phyloP scores from a whole-genome alignment of 2,329 filamentous ascomycete species.

The Setomelanomma holmii region DNA sequence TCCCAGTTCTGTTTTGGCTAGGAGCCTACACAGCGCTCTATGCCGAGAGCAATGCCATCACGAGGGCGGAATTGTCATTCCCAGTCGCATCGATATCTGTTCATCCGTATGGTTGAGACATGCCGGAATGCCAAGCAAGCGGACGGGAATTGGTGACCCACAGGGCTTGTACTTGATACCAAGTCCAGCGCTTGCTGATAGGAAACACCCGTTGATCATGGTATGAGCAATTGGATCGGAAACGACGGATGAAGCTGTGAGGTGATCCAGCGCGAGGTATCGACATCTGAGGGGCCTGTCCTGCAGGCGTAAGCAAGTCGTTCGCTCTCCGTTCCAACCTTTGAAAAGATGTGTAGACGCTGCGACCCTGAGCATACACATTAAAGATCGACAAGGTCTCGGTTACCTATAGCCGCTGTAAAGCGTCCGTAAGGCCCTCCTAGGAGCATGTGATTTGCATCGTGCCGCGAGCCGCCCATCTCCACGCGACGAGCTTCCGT shows the following conservation, averaged over 20 bases:
- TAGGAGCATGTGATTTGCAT: background rate
- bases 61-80: too few species aligned
- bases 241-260: background rate
- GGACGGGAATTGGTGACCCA: background rate
- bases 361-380: background rate
- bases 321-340: background rate
- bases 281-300: background rate
- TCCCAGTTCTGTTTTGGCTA: too few species aligned
- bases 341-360: background rate
- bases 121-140: background rate
- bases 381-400: background rate
- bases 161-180: background rate
- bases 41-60: too few species aligned
- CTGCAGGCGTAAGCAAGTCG: background rate
- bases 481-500: conserved; percentile 6
- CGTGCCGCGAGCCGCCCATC: conserved; percentile 1
- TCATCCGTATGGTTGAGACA: too few species aligned
- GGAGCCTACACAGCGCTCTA: too few species aligned
- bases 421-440: background rate
- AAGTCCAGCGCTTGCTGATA: background rate
- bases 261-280: background rate
- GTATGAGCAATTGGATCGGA: background rate
- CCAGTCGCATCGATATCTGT: too few species aligned
- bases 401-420: background rate
- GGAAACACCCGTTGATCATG: background rate